Base-by-base conservation (phyloP, 345 rosid species). In the Ceriops tagal region DNA sequence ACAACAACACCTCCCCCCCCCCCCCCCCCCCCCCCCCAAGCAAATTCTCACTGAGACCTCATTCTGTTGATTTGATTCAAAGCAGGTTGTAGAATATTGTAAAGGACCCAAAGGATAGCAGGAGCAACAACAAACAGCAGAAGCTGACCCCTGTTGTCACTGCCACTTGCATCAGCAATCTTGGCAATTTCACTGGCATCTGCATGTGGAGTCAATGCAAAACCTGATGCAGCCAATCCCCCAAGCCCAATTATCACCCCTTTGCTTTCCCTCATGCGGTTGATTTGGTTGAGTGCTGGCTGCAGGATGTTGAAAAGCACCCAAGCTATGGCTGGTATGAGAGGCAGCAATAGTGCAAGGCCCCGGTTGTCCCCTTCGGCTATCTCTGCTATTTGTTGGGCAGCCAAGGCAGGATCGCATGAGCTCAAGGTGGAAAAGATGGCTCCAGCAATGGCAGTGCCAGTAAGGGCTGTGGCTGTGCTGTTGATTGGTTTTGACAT, bases 41-140 rank as follows among this genome's bases (percentile, higher is more conserved):
- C 5, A 8, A 31, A 1, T 62, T 10, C 37, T 71, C 65, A 82
- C 67, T 71, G 28, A 65, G 95, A 86, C 82, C 96, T 87, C 98
- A 93, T 93, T 75, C 69, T 81, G 83, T 91, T 86, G 82, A 93
- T 69, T 70, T 93, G 98, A 89, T 93, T 93, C 88, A 93, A 75
- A 43, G 98, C 98, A 4, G 98, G 98, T 73, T 91, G 97, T 77
- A 91, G 79, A 59, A 93, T 93, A 47, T 93, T 93, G 86, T 87
- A 93, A 18, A 84, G 88, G 65, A 93, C 98, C 98, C 97, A 93
- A 16, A 91, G 88, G 39, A 93, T 68, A 0, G 98, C 98, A 5
- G 98, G 98, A 15, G 92, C 75, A 11, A 93, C 88, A 49, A 91
- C 98, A 24, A 91, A 53, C 72, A 93, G 73, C 86, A 93, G 79